Conservation (phyloP, 495 filamentous ascomycete species). For the Xylaria acuta region DNA sequence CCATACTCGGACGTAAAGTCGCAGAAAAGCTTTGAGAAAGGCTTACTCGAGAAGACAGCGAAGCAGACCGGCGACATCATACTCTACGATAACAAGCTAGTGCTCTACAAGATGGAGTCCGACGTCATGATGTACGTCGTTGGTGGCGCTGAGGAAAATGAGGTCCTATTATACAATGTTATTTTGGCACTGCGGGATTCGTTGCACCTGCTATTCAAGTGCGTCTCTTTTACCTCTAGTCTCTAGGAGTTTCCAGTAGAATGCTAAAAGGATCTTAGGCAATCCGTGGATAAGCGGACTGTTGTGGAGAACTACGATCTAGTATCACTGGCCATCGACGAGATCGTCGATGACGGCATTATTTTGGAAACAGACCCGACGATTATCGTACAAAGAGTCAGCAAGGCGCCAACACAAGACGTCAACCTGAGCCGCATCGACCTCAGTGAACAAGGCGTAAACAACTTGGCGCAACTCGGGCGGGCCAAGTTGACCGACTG, state of each 20-base stretch:
- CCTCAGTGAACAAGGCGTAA: slow-evolving; percentile 91
- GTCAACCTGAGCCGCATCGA: slow-evolving; percentile 91
- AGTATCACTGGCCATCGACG: slow-evolving; percentile 90
- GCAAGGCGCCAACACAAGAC: slow-evolving; percentile 89
- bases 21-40: slow-evolving; percentile 96
- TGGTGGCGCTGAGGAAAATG: slow-evolving; percentile 90
- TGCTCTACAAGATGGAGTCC: slow-evolving; percentile 96
- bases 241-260: background rate
- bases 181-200: slow-evolving; percentile 87
- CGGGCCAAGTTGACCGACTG: slow-evolving; percentile 90
- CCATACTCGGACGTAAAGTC: slow-evolving; percentile 91
- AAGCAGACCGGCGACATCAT: slow-evolving; percentile 96
- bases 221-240: slow-evolving; percentile 39
- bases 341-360: slow-evolving; percentile 95
- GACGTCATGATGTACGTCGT: slow-evolving; percentile 98
- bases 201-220: slow-evolving; percentile 92
- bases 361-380: slow-evolving; percentile 96
- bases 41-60: slow-evolving; percentile 91
- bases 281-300: slow-evolving; percentile 95
- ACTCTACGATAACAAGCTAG: slow-evolving; percentile 91
- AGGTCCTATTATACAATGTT: slow-evolving; percentile 94
- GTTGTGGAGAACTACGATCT: slow-evolving; percentile 97
- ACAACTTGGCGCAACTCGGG: slow-evolving; percentile 94
- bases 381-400: slow-evolving; percentile 87
- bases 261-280: slow-evolving; percentile 54